These are phyloP conservation scores for Penicillium sp. DNA, from an alignment of 2,329 filamentous ascomycete genomes.

Conservation along the genomic window DNA sequence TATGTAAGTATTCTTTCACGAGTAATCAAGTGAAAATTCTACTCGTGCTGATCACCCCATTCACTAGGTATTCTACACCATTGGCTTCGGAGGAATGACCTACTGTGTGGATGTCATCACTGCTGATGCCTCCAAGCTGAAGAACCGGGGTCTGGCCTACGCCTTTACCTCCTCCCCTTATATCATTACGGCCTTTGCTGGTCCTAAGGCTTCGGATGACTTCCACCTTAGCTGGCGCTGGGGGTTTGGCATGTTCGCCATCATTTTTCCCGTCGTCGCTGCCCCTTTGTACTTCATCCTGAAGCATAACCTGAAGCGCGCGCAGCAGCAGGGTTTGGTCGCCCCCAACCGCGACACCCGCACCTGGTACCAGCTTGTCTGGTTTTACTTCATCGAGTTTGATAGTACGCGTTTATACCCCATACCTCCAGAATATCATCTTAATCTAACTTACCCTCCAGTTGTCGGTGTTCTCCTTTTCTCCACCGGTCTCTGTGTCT, in stretches of 20 bases:
- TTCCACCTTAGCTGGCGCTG: conserved; percentile 51
- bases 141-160: conserved; percentile 53
- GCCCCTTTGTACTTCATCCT: conserved; percentile 48
- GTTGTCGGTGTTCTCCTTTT: conserved; percentile 51
- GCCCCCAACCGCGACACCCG: too few species aligned
- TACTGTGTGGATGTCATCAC: conserved; percentile 53
- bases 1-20: conserved; percentile 26
- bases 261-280: conserved; percentile 48
- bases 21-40: too few species aligned
- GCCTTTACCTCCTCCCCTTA: conserved; percentile 54
- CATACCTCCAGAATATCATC: conserved; percentile 5
- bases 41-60: rapidly evolving
- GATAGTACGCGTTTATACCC: too few species aligned
- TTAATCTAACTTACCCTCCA: background rate
- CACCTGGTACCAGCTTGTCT: too few species aligned
- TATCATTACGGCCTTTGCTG: conserved; percentile 51
- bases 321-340: too few species aligned
- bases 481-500: conserved; percentile 48
- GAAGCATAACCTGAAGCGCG: conserved; percentile 46
- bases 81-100: conserved; percentile 49
- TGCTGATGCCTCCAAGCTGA: conserved; percentile 53
- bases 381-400: conserved; percentile 49
- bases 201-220: conserved; percentile 42
- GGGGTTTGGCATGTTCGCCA: conserved; percentile 52
- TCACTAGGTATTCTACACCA: conserved; percentile 44